Base-by-base conservation (phyloP, 75 land plant genomes). In the Pinus taeda region DNA sequence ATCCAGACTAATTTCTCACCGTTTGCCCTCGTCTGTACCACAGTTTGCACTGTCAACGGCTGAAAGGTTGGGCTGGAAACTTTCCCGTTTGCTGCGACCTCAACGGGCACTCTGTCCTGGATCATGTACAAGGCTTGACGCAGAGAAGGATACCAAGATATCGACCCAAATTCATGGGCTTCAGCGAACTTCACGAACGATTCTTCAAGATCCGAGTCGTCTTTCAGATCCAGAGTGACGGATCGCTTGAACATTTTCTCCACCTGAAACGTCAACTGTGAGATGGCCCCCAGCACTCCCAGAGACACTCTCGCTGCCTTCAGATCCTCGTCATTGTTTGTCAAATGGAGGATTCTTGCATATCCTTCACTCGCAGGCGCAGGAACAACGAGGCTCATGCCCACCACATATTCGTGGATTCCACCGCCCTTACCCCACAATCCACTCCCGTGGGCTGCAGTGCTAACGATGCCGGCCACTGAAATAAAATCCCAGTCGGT, bases 401-500 rank as follows among this genome's bases (percentile, higher is more conserved):
- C 75, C n/a, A 61, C 60, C 59, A 85, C 84, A 57, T 85, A 79
- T 73, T 85, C 87, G 36, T 85, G 81, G 59, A 82, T 76, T 4
- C 81, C 84, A 15, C 67, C 56, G 36, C 87, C 87, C 55, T 79
- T 85, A 39, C 85, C 87, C 24, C 71, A 76, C 9, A 82, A 20
- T 6, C 85, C 73, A 72, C 87, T 85, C 5, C 81, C 87, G 59
- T 87, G 86, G 57, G 84, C 74, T n/a, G 84, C 86, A 15, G 87
- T 84, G 55, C 83, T 64, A 15, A 87, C 26, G 49, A 84, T 7
- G 20, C 89, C 89, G 15, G 78, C 83, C 42, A 87, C 7, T 15
- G 84, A 77, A 39, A 81, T 29, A 2, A 83, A 87, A 20, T 57
- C 79, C 89, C 81, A 84, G 74, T 87, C 81, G 1, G 89, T 86